Evolutionary conservation across 176 grass and related monocot species (phyloP), one percentile per base, ranked within the genome.

Genomic region (Pontederia crassipes): DNA sequence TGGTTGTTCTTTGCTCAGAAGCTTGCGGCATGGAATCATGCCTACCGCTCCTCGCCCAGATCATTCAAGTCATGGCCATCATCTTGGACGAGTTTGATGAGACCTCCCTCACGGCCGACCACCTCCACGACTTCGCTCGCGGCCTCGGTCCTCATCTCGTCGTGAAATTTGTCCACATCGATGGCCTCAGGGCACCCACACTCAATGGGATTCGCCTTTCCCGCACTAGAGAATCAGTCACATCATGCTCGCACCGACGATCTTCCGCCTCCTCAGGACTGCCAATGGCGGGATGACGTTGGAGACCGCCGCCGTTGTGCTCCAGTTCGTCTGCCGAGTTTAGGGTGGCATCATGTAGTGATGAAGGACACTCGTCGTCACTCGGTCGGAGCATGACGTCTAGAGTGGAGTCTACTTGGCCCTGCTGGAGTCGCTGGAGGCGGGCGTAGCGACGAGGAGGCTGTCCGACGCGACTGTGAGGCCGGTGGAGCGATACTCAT

Each of bases 1-100:
- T 86, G 83, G 83, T 86, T 78, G 17, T 86, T 78, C 59, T 86
- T 86, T 61, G 51, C 75, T 20, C 78, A 86, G 62, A 74, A 76
- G 40, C 58, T 81, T 14, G 79, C 83, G 9, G 66, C 74, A 0
- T 64, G 73, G 27, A 65, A 78, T 48, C 75, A 49, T 7, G 18
- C 67, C 4, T 18, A 55, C 32, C 64, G 28, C 27, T 29, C 48
- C 28, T 8, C 72, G 4, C 62, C 80, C 70, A 74, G 2, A 26
- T 54, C 1, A 64, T 86, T 46, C 74, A 70, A 17, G 61, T 86
- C 27, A 86, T 74, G 16, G 83, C 83, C 49, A 74, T 86, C 13
- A 78, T 86, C 24, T 53, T 67, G n/a, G 80, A 78, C 27, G 80
- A 81, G 54, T 74, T 65, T n/a, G 9, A 54, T 7, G 83, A 86